These are phyloP conservation scores for Ephemerocybe angulata DNA, from an alignment of 768 basidiomycete genomes.

Conservation along the genomic window DNA sequence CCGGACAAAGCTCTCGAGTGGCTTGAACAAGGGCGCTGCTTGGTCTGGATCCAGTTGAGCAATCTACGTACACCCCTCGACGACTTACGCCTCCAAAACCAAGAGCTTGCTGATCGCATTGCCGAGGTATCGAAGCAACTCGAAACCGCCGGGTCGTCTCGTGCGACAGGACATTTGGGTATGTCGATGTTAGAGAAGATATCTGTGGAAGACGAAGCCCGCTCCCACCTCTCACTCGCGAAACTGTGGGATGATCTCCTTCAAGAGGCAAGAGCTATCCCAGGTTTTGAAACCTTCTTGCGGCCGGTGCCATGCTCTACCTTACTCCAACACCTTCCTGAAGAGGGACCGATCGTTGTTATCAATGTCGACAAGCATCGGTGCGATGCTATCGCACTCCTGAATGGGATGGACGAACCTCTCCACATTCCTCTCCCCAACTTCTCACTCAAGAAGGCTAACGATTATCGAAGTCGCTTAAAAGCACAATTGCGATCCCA, in stretches of 20 bases:
- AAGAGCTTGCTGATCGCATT: constrained; percentile 12
- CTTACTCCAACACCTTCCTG: constrained; percentile 9
- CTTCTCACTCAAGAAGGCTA: background rate
- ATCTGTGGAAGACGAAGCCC: constrained; percentile 14
- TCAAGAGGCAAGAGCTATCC: constrained; percentile 5
- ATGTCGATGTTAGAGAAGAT: constrained; percentile 4
- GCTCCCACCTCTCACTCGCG: constrained; percentile 15
- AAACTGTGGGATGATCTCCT: constrained; percentile 17
- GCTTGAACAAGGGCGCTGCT: constrained; percentile 27
- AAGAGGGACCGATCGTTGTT: constrained; percentile 16
- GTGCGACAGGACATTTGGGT: background rate
- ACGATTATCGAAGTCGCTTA: background rate
- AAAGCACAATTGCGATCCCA: background rate
- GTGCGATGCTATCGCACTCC: constrained; percentile 21
- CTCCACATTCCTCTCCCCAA: constrained; percentile 9
- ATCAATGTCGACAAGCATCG: constrained; percentile 15
- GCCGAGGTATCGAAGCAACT: constrained; percentile 13
- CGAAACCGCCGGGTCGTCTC: constrained; percentile 7
- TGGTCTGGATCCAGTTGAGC: constrained; percentile 27
- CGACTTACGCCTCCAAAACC: constrained; percentile 11
- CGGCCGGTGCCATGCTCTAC: constrained; percentile 7
- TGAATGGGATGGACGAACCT: background rate
- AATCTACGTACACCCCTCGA: constrained; percentile 22
- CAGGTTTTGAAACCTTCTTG: constrained; percentile 21
- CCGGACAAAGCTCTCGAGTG: constrained; percentile 28